Percentiles rank a stretch among this genome's conserved stretches.
Evolutionary conservation across 1,139 yeast species (phyloP).

Genomic region (Hansenula sp.): DNA sequence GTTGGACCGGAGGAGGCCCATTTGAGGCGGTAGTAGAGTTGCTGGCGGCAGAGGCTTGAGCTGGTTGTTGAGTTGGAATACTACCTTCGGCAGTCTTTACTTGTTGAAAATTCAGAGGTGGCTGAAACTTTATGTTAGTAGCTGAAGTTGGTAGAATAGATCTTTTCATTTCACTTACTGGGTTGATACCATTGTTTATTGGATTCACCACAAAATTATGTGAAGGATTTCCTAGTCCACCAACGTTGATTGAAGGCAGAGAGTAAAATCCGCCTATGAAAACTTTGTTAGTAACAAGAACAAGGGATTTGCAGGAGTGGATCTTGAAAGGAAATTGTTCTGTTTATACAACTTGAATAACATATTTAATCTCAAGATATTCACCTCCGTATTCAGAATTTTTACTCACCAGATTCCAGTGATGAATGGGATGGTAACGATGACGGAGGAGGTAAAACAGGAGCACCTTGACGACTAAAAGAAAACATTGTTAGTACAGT

Average conservation of each 20-base stretch:
- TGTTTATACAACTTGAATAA: too few relatives aligned
- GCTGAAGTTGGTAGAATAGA: not conserved
- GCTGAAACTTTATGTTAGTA: conserved; percentile 8
- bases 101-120: conserved; percentile 13
- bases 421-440: conserved; percentile 18
- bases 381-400: not conserved
- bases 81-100: conserved; percentile 9
- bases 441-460: conserved; percentile 28
- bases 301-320: not conserved
- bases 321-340: too few relatives aligned
- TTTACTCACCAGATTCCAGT: conserved; percentile 21
- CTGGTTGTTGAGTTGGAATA: conserved; percentile 13
- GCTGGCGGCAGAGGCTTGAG: conserved; percentile 12
- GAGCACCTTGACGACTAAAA: conserved; percentile 27
- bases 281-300: conserved; percentile 6
- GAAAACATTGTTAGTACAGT: conserved; percentile 10
- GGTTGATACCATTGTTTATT: conserved; percentile 9
- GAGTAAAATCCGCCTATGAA: conserved; percentile 12
- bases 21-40: conserved; percentile 12
- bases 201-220: conserved; percentile 18
- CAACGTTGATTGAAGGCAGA: conserved; percentile 12
- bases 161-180: conserved; percentile 6
- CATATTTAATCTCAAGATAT: too few relatives aligned
- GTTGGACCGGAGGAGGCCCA: conserved; percentile 15
- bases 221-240: conserved; percentile 11